Conservation (phyloP, 2,329 filamentous ascomycete species). For the Verticillium nonalfalfae region DNA sequence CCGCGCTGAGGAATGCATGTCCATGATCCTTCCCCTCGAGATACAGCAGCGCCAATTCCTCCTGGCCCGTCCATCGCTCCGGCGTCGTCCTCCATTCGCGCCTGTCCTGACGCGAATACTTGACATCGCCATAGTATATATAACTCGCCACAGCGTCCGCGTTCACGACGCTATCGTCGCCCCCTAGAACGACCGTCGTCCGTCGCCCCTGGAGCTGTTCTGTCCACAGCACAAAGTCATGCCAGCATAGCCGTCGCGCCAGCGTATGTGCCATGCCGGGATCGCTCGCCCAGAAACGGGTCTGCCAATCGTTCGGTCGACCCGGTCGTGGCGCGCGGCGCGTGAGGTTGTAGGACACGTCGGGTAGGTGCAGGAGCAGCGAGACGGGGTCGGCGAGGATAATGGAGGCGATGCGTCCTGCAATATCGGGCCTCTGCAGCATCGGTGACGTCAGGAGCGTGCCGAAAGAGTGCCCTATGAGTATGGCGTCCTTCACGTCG, state of each 20-base stretch:
- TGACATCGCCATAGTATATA: constrained; percentile 14
- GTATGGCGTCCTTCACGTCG: constrained; percentile 49
- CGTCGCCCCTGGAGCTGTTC: constrained; percentile 43
- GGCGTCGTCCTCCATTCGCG: constrained; percentile 10
- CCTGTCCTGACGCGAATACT: constrained; percentile 8
- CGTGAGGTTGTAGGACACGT: constrained; percentile 68
- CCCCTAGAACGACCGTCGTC: constrained; percentile 15
- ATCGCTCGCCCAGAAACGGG: constrained; percentile 67
- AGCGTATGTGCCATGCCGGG: constrained; percentile 59
- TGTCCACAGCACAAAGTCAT: constrained; percentile 64
- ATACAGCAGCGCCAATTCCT: constrained; percentile 17
- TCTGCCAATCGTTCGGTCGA: constrained; percentile 59
- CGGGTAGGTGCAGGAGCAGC: constrained; percentile 62
- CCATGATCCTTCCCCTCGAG: constrained; percentile 17
- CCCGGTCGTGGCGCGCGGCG: constrained; percentile 32
- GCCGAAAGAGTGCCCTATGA: constrained; percentile 61
- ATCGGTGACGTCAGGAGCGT: constrained; percentile 48
- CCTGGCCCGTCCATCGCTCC: constrained; percentile 14
- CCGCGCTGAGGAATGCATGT: constrained; percentile 11
- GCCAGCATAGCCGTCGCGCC: constrained; percentile 65
- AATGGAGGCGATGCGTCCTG: constrained; percentile 39
- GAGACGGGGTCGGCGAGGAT: constrained; percentile 57
- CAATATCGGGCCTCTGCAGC: constrained; percentile 27
- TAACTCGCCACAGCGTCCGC: constrained; percentile 17
- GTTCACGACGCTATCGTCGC: constrained; percentile 16